Evolutionary conservation across 2,329 filamentous ascomycete genomes (phyloP).

Genomic region (Pyrenochaeta sp.): DNA sequence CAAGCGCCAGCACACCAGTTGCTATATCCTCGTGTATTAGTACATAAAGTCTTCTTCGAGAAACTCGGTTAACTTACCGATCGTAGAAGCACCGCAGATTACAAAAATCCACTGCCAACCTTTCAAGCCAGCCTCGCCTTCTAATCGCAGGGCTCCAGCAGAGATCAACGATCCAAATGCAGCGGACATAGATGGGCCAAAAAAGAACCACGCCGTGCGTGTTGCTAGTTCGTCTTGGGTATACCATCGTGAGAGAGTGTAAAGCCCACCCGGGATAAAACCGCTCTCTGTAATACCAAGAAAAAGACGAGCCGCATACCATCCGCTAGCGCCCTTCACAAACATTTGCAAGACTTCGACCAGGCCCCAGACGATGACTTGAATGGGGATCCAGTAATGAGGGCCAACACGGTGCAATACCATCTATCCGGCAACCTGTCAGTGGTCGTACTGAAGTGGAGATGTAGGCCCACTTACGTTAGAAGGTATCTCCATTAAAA

Average conservation of each 20-base stretch:
- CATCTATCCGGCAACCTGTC: constrained; percentile 12
- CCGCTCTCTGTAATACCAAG: constrained; percentile 15
- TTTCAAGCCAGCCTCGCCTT: neutral
- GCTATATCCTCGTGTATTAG: neutral
- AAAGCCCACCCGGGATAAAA: constrained; percentile 8
- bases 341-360: constrained; percentile 45
- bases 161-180: neutral
- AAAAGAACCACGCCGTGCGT: neutral
- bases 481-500: constrained; percentile 14
- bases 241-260: constrained; percentile 9
- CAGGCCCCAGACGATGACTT: constrained; percentile 49
- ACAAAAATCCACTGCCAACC: constrained; percentile 7
- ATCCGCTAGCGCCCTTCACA: constrained; percentile 3
- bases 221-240: constrained; percentile 7
- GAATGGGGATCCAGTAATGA: constrained; percentile 38
- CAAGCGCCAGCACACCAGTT: neutral
- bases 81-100: constrained; percentile 57
- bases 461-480: no score
- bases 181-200: neutral
- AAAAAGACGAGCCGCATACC: constrained; percentile 9
- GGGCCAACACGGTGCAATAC: constrained; percentile 41
- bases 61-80: neutral
- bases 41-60: no score
- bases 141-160: neutral
- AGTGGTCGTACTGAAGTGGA: no score